These are phyloP conservation scores for Claviceps purpurea DNA, from an alignment of 2,329 filamentous ascomycete species.

Conservation along the genomic window DNA sequence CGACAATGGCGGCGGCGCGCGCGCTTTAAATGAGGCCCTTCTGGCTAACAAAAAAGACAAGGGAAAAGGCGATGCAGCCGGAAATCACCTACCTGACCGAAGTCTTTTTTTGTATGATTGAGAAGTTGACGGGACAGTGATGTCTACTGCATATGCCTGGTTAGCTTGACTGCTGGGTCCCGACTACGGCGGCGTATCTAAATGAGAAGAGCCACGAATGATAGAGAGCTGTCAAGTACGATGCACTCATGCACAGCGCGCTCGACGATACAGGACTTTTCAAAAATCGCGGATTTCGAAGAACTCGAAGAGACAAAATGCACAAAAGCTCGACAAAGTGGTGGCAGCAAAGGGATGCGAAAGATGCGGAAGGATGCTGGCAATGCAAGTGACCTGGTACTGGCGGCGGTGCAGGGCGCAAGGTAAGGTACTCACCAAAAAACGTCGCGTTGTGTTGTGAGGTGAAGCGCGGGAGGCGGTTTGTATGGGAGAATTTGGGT, in stretches of 20 bases:
- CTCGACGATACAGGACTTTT: too few relatives aligned
- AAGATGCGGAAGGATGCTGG: constrained; percentile 1
- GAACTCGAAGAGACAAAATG: neutral
- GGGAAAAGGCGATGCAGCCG: neutral
- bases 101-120: neutral
- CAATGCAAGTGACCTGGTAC: constrained; percentile 21
- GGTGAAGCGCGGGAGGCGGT: constrained; percentile 24
- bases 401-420: constrained; percentile 12
- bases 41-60: neutral
- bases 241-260: constrained; percentile 7
- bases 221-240: constrained; percentile 1
- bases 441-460: constrained; percentile 23
- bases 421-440: constrained; percentile 40
- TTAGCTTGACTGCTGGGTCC: constrained; percentile 7
- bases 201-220: neutral
- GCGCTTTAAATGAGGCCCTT: constrained; percentile 5
- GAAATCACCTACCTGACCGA: constrained; percentile 1
- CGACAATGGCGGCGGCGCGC: constrained; percentile 11
- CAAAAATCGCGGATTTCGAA: too few relatives aligned
- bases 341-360: neutral
- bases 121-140: constrained; percentile 13
- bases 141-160: constrained; percentile 5
- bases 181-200: constrained; percentile 2
- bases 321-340: neutral
- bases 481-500: constrained; percentile 41